Evolutionary conservation across 257 asterid genomes (phyloP).

Genomic region (Jacaranda copaia): DNA sequence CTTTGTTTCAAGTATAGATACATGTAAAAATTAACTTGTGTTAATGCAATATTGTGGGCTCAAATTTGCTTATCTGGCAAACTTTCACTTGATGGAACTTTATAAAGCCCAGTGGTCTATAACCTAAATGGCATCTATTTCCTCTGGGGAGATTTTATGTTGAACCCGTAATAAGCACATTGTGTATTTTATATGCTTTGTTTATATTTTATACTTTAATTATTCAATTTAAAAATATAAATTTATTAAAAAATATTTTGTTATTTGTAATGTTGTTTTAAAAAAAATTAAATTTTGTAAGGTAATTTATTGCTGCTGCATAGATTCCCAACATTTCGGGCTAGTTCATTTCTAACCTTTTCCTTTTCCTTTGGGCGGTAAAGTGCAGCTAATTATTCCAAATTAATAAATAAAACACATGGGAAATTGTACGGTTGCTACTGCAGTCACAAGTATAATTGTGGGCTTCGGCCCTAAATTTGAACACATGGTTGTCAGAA

Average conservation of each 20-base stretch:
- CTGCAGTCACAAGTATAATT: not conserved
- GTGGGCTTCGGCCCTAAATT: conserved; percentile 1
- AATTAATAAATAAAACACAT: not conserved
- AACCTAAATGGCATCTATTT: too few relatives aligned
- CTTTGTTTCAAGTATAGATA: not conserved
- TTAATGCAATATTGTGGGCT: not conserved
- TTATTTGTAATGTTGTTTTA: too few relatives aligned
- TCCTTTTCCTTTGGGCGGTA: not conserved
- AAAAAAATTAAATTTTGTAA: too few relatives aligned
- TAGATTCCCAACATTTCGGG: conserved; percentile 13
- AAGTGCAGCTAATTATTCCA: not conserved
- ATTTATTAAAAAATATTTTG: too few relatives aligned
- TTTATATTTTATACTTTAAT: too few relatives aligned
- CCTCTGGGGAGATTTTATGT: too few relatives aligned
- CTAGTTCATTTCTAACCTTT: not conserved
- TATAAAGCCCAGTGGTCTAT: too few relatives aligned
- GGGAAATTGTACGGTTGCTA: not conserved
- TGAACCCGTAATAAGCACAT: too few relatives aligned
- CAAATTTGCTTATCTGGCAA: not conserved
- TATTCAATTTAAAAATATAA: too few relatives aligned
- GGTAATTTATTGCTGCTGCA: not conserved
- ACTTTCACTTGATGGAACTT: not conserved
- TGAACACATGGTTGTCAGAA: not conserved
- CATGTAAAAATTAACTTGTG: not conserved
- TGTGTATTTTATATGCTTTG: too few relatives aligned